Evolutionary conservation across 768 basidiomycete species (phyloP), one percentile per base, ranked within the genome.

Genomic region (Boletus vermiculosoides): DNA sequence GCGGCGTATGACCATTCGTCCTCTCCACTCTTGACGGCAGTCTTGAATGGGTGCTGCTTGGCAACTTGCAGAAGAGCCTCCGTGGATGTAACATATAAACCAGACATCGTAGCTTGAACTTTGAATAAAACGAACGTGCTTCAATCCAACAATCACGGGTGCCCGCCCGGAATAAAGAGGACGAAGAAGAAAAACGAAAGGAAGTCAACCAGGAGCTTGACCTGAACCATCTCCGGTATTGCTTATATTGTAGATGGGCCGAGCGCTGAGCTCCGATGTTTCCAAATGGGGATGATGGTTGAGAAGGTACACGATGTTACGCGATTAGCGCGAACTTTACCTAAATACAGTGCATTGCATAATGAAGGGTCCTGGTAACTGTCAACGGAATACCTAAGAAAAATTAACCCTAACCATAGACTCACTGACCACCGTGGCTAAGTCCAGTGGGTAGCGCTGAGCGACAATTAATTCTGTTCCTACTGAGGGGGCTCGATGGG

Each of bases 1-100:
- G 66, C 70, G 45, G 65, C 66, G n/a, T 71, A 71, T 47, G 67
- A 66, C 69, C 69, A 71, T 61, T 60, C 52, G 45, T 59, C 50
- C 41, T 39, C 55, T 58, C 51, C 61, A n/a, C 56, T 48, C 33
- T 55, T 63, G 39, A 71, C 63, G 11, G 67, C 69, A 45, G 31
- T 11, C 30, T 54, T 57, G 52, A 52, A 63, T 16, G 69, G 69
- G 51, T 71, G 61, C 28, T 65, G 56, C 59, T 59, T 64, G 54
- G 70, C 67, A 41, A 69, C 70, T 46, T 69, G 63, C 44, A 71
- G 59, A 40, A 71, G 69, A 23, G 63, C 70, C 52, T 71, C 69
- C 41, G 69, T 71, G 23, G 69, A 70, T 16, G 69, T 71, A 40
- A 60, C 25, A 33, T 55, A 59, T 25, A 47, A 52, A 57, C 42